Percentiles rank a stretch among this genome's conserved stretches.
Evolutionary conservation across 495 filamentous ascomycete genomes (phyloP).

Genomic region (Aspergillus bridgeri): DNA sequence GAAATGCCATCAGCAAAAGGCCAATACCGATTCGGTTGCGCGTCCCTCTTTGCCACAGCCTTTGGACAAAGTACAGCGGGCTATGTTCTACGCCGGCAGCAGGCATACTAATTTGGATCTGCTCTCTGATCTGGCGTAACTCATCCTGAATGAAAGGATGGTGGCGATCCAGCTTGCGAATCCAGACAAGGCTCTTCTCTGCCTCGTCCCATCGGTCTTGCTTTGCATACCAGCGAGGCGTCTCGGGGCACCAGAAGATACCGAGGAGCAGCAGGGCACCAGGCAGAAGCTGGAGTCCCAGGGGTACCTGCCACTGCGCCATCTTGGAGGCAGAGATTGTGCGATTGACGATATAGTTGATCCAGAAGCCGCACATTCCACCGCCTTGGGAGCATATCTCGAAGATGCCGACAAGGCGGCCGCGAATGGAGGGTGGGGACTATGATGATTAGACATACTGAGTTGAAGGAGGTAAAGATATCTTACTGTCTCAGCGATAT

Average conservation of each 20-base stretch:
- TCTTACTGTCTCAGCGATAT: conserved; percentile 56
- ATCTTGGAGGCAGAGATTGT: conserved; percentile 19
- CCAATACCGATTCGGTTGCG: conserved; percentile 45
- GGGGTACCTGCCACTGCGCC: conserved; percentile 43
- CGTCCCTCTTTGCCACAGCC: conserved; percentile 31
- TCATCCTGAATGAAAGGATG: conserved; percentile 30
- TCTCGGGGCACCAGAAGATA: conserved; percentile 38
- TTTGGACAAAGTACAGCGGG: conserved; percentile 13
- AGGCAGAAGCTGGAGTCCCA: conserved; percentile 44
- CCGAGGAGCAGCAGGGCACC: conserved; percentile 34
- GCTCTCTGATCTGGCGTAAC: conserved; percentile 21
- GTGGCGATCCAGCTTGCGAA: conserved; percentile 32
- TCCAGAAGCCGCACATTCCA: conserved; percentile 63
- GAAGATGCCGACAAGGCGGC: conserved; percentile 67
- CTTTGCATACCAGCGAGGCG: conserved; percentile 49
- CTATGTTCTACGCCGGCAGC: conserved; percentile 43
- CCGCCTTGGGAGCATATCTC: conserved; percentile 64
- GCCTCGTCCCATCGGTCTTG: conserved; percentile 54
- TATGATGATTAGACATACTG: conserved; percentile 18
- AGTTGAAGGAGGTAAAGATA: not conserved
- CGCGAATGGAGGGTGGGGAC: conserved; percentile 67
- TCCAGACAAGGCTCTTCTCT: conserved; percentile 51
- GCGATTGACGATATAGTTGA: conserved; percentile 48
- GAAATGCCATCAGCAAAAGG: conserved; percentile 44
- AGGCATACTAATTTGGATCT: conserved; percentile 34